Conservation (phyloP, 257 asterid genomes). For the Cynanchum wilfordii region DNA sequence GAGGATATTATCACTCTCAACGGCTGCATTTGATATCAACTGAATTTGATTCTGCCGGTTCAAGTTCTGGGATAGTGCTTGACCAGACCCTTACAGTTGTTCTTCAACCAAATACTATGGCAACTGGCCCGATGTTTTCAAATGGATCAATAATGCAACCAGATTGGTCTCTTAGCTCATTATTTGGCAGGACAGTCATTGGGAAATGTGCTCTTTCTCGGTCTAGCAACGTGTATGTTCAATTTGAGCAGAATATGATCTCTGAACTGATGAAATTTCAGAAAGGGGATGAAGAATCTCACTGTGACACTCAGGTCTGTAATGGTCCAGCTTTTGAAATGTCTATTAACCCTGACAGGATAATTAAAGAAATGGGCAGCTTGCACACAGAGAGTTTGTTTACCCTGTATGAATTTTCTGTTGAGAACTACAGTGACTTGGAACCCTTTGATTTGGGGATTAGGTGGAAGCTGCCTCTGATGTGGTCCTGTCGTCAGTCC, state of each 20-base stretch:
- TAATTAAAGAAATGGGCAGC: slow-evolving; percentile 47
- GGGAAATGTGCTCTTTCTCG: slow-evolving; percentile 72
- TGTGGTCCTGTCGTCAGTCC: slow-evolving; percentile 77
- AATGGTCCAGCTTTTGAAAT: slow-evolving; percentile 51
- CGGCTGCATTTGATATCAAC: slow-evolving; percentile 67
- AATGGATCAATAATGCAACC: slow-evolving; percentile 49
- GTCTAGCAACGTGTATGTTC: slow-evolving; percentile 74
- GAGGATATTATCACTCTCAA: slow-evolving; percentile 87
- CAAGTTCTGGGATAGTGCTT: slow-evolving; percentile 56
- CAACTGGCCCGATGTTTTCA: slow-evolving; percentile 30
- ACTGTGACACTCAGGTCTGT: slow-evolving; percentile 29
- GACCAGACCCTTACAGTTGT: slow-evolving; percentile 88
- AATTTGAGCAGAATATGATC: slow-evolving; percentile 57
- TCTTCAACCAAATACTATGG: slow-evolving; percentile 58
- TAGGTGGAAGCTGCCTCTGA: slow-evolving; percentile 72
- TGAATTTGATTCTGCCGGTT: slow-evolving; percentile 44
- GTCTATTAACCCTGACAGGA: slow-evolving; percentile 55
- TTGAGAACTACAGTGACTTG: slow-evolving; percentile 48
- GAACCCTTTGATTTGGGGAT: slow-evolving; percentile 72
- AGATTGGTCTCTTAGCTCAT: slow-evolving; percentile 81
- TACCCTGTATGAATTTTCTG: slow-evolving; percentile 52
- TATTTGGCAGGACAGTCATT: slow-evolving; percentile 70
- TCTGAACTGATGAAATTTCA: slow-evolving; percentile 38
- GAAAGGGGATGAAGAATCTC: slow-evolving; percentile 22
- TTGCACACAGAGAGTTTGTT: slow-evolving; percentile 38